Conservation (phyloP, 2,329 filamentous ascomycete species). For the Phaeosphaeria sp. region DNA sequence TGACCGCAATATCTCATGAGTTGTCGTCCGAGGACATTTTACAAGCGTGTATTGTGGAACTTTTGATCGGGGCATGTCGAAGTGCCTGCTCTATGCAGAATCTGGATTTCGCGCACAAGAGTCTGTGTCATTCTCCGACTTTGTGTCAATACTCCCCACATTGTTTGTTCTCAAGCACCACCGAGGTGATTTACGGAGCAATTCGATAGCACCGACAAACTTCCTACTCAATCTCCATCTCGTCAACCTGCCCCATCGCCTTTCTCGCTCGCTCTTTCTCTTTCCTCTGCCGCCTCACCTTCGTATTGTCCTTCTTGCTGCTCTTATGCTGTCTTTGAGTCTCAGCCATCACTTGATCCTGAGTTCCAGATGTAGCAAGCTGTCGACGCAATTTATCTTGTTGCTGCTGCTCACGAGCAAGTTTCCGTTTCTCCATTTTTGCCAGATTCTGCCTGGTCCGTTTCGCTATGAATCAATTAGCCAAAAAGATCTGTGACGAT, state of each 20-base stretch:
- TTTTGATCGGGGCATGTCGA: too few relatives aligned
- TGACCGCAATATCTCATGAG: too few relatives aligned
- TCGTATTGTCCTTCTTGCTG: constrained; percentile 2
- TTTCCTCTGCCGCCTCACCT: constrained; percentile 1
- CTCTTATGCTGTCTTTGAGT: constrained; percentile 6
- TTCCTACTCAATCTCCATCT: constrained; percentile 3
- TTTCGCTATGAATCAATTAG: neutral
- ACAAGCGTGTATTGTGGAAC: too few relatives aligned
- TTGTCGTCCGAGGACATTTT: too few relatives aligned
- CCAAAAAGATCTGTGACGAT: neutral
- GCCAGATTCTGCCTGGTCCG: constrained; percentile 6
- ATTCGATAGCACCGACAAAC: neutral
- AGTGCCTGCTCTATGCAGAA: too few relatives aligned
- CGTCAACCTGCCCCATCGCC: neutral
- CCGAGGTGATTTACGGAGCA: neutral
- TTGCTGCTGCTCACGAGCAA: constrained; percentile 2
- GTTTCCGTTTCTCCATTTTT: constrained; percentile 6
- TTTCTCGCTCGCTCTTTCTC: neutral
- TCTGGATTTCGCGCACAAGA: too few relatives aligned
- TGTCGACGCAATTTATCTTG: neutral
- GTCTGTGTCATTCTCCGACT: too few relatives aligned
- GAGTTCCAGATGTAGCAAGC: neutral
- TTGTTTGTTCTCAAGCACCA: neutral
- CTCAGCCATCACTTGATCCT: neutral
- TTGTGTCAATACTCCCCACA: too few relatives aligned